These are phyloP conservation scores for Fusarium chlamydosporum DNA, from an alignment of 2,329 filamentous ascomycete species.

Conservation along the genomic window DNA sequence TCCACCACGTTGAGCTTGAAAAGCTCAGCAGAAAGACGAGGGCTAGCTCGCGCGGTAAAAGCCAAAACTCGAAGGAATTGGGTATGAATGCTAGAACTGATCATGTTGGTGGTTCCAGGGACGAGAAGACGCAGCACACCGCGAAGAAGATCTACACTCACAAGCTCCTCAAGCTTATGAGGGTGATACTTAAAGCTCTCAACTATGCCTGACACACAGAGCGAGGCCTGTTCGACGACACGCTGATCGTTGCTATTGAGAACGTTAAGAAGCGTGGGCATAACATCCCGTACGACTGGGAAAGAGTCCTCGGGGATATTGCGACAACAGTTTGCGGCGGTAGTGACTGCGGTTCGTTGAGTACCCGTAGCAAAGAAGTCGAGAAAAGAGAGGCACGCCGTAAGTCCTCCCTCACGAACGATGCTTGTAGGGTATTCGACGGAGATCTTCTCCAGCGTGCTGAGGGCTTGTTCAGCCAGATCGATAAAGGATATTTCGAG, in stretches of 20 bases:
- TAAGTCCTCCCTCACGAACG: conserved; percentile 93
- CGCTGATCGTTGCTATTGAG: conserved; percentile 93
- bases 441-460: conserved; percentile 97
- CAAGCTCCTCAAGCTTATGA: conserved; percentile 89
- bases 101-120: conserved; percentile 94
- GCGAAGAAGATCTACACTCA: conserved; percentile 87
- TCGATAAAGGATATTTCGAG: conserved; percentile 98
- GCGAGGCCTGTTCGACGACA: conserved; percentile 95
- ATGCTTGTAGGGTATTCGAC: conserved; percentile 95
- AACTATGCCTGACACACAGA: conserved; percentile 95
- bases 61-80: conserved; percentile 94
- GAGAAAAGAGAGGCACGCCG: conserved; percentile 94
- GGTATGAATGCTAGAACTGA: conserved; percentile 94
- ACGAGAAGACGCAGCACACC: conserved; percentile 89
- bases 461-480: conserved; percentile 94
- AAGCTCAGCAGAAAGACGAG: conserved; percentile 86
- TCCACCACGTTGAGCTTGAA: conserved; percentile 98
- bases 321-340: conserved; percentile 96
- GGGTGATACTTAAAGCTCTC: conserved; percentile 96
- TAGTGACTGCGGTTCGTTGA: conserved; percentile 95
- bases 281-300: conserved; percentile 90
- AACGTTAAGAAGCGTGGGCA: conserved; percentile 94
- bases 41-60: conserved; percentile 90
- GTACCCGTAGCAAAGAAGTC: conserved; percentile 99
- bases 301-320: conserved; percentile 97